phyloP scores from a whole-genome alignment of 495 filamentous ascomycete species.

The Neurospora sp. region DNA sequence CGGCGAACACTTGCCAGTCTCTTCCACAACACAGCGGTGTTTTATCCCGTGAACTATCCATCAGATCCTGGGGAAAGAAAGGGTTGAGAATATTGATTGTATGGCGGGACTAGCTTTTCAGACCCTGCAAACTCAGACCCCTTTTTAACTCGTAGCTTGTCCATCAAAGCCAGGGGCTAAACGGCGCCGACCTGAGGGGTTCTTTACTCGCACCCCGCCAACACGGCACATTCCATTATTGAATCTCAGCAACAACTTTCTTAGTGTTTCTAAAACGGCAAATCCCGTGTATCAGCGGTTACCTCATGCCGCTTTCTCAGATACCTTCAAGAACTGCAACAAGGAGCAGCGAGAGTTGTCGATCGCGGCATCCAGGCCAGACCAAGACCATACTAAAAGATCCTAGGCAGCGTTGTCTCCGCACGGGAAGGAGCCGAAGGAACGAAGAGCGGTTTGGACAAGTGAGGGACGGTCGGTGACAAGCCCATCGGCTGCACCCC shows the following conservation, averaged over 20 bases:
- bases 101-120: not conserved
- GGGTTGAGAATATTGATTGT: not conserved
- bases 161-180: not conserved
- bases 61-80: not conserved
- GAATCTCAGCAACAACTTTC: not conserved
- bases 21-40: not conserved
- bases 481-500: not conserved
- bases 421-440: not conserved
- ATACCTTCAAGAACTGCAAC: not conserved
- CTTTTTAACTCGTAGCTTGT: not conserved
- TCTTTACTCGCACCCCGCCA: not conserved
- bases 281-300: not conserved
- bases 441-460: not conserved
- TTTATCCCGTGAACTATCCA: not conserved
- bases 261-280: not conserved
- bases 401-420: not conserved
- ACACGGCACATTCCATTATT: not conserved
- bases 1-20: not conserved
- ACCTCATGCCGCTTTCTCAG: not conserved
- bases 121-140: not conserved
- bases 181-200: not conserved
- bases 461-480: not conserved
- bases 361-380: not conserved
- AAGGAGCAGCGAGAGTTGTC: not conserved
- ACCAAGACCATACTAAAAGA: not conserved